Base-by-base conservation (phyloP, 176 grass and related monocot genomes). In the Lolium perenne region DNA sequence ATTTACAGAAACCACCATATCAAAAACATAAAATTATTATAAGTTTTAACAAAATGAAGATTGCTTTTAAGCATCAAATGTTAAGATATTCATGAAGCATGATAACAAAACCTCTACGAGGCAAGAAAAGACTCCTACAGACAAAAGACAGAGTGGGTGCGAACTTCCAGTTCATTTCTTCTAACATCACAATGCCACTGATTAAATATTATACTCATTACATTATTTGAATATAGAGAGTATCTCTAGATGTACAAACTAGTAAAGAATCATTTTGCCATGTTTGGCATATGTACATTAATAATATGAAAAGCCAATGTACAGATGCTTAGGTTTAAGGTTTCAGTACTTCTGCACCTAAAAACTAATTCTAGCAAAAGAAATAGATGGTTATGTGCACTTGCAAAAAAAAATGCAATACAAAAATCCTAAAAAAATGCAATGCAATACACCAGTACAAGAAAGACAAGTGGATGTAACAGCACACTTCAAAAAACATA, bases 1-100 rank as follows among this genome's bases (percentile, higher is more conserved):
- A 29, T 29, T 29, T 29, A 29, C 26, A 29, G 26, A 29, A 29
- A 29, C 26, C 26, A 78, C 54, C 60, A 71, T 21, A 82, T 63
- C 11, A 38, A 75, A 74, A 69, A 35, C 56, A 38, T 58, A 60
- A 41, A 68, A 58, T 75, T 64, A 1, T n/a, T 80, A 40, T 51
- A 48, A 82, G 5, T 6, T 77, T 49, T 46, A 38, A 38, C 26
- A n/a, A 79, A 65, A 54, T 74, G 14, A 20, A 81, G 10, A 29
- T 35, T 82, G 22, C 38, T 76, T 67, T 55, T 35, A 75, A 6
- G 51, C 12, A 76, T 41, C 40, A 41, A 57, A 57, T 58, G 26
- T 17, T 43, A 81, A 81, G 38, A 59, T 57, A 55, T 23, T 25
- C 77, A 68, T 59, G 48, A 85, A 57, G 23, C 68, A 80, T 67